Base-by-base conservation (phyloP, 192 early-diverging fungal genomes). In the Thoreauomyces humboldtii region DNA sequence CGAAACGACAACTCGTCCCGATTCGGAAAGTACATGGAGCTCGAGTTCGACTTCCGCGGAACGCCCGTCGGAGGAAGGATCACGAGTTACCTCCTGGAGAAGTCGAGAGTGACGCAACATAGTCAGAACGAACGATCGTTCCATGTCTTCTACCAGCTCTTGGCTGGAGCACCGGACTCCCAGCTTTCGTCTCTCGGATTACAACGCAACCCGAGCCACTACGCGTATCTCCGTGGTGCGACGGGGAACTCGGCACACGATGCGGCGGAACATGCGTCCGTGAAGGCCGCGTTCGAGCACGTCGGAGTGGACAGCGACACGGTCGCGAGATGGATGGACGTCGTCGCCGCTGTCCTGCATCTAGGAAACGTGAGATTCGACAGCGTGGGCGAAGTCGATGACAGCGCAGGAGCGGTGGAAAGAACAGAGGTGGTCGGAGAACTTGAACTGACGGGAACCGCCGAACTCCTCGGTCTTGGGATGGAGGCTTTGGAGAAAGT, bases 1-100 rank as follows among this genome's bases (percentile, higher is more conserved):
- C 80, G 96, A 35, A 99, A 99, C 70, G 96, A 99, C 73, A 99
- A 99, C 80, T 96, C 93, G 48, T 98, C 95, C 11, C 90, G 96
- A 33, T 99, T 99, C 78, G 89, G 96, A 50, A 99, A 99, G 80
- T 99, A 98, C 75, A 96, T 99, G 69, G 86, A 95, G 21, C 95
- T 99, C 77, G 95, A 96, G 74, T 99, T 99, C 78, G 94, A 88
- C 48, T 77, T 81, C 7, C 61, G 81, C 70, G 92, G 91, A 4
- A 86, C 89, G 59, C 98, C 98, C 60, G 88, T 90, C 38, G 95
- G 96, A 47, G 95, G 92, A 29, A 94, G 95, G 71, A 96, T 99
- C 73, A 92, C 98, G 66, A 84, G 94, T 76, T 99, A 99, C 71
- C 82, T 99, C 34, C 81, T 99, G 42, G 96, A 99, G 73, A 99